Base-by-base conservation (phyloP, 2,329 filamentous ascomycete species). In the Trichoderma asperellum region DNA sequence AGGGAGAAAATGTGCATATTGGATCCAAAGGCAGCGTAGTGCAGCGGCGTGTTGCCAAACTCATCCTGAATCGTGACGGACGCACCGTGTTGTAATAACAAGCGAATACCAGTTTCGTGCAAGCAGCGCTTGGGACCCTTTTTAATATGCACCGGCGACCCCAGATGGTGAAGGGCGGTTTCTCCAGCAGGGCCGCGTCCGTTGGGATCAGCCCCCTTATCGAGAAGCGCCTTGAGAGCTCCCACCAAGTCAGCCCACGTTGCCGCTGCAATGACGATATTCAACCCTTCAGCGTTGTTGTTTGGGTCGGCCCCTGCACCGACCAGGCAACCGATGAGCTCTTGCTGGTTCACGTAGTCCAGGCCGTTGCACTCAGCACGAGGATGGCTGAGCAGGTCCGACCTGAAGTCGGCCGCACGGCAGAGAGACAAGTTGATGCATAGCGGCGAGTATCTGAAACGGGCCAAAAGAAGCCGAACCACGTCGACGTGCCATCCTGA, bases 131-230 rank as follows among this genome's bases (percentile, higher is more conserved):
- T 1, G 3, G 40, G 16, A 18, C 37, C 32, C 5, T 11, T 43
- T 52, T 11, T 11, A 37, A 68, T 35, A 16, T 29, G n/a, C 7
- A 65, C 64, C 5, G 73, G 68, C 12, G 35, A 55, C 14, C 63
- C 71, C 5, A 76, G 62, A 56, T 62, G 21, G 65, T 76, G 74
- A 14, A 77, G 73, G 18, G 73, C 72, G 24, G 73, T 71, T 59
- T 66, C 68, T n/a, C 73, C 70, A 29, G 40, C 21, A 1, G 8
- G 21, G 32, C 71, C 55, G 12, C 32, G 29, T 18, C 35, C 55
- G 60, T 76, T 74, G 11, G 74, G 64, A 34, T 76, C 69, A n/a
- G 72, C 75, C 7, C 76, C 76, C 29, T 72, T 74, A 53, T 75
- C 74, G 21, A 77, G 72, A 0, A 77, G 69, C 2, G 56, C 71